A percentile compares a stretch with the other conserved stretches of the same genome.
Evolutionary conservation across 805 yeast species (phyloP).

Genomic region (Candida ulmi): DNA sequence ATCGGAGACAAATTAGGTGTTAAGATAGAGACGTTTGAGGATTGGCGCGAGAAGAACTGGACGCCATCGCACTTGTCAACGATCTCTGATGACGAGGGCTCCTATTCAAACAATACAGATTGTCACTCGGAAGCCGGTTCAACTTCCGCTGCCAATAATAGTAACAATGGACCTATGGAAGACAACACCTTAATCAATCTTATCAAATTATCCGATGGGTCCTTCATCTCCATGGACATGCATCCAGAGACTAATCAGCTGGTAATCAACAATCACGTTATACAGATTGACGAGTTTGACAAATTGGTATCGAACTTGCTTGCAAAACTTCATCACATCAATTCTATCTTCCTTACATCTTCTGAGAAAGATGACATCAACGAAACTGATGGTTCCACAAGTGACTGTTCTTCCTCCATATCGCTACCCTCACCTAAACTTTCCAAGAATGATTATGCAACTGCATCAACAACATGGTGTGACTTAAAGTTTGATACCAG

Average conservation of each 20-base stretch:
- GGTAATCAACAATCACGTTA: slow-evolving; percentile 11
- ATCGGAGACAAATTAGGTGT: slow-evolving; percentile 11
- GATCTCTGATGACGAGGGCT: background rate
- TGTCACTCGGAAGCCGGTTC: background rate
- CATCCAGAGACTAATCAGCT: background rate
- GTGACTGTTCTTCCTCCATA: slow-evolving; percentile 9
- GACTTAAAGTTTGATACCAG: slow-evolving; percentile 12
- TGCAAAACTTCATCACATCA: slow-evolving; percentile 4
- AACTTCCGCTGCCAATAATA: too few species aligned
- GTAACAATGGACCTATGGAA: slow-evolving; percentile 1
- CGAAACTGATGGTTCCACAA: background rate
- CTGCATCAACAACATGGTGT: slow-evolving; percentile 7
- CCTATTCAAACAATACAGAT: background rate
- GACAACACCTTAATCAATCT: slow-evolving; percentile 3
- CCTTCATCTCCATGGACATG: slow-evolving; percentile 10
- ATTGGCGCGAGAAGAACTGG: slow-evolving; percentile 9
- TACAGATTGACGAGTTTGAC: slow-evolving; percentile 11
- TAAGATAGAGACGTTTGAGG: slow-evolving; percentile 8
- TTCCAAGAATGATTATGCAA: background rate
- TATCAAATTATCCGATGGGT: slow-evolving; percentile 11
- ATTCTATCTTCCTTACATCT: background rate
- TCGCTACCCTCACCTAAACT: slow-evolving; percentile 3
- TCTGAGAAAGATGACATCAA: background rate
- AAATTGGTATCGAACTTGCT: slow-evolving; percentile 5
- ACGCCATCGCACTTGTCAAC: background rate